Evolutionary conservation across 2,329 filamentous ascomycete species (phyloP).

Genomic region (Claviceps fusiformis): DNA sequence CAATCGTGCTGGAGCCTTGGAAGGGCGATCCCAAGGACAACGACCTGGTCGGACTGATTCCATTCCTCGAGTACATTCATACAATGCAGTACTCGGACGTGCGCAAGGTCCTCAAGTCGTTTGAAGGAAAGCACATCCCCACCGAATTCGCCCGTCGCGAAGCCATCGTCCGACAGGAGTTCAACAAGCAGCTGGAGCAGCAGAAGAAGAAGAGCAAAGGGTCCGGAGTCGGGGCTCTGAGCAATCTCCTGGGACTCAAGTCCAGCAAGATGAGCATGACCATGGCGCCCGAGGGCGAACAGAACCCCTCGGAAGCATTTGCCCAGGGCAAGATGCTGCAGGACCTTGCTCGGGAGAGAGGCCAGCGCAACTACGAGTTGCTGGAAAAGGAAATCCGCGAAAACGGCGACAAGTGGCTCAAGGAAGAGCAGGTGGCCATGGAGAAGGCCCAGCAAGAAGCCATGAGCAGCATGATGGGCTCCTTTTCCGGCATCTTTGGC

Average conservation of each 20-base stretch:
- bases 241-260: conserved; percentile 66
- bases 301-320: conserved; percentile 60
- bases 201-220: conserved; percentile 47
- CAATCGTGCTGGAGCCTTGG: conserved; percentile 86
- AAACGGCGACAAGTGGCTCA: conserved; percentile 90
- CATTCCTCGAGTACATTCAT: conserved; percentile 93
- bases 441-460: conserved; percentile 83
- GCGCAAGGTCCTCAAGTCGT: conserved; percentile 72
- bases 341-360: conserved; percentile 84
- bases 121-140: conserved; percentile 80
- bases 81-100: conserved; percentile 87
- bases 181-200: conserved; percentile 62
- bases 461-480: conserved; percentile 83
- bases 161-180: conserved; percentile 70
- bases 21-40: conserved; percentile 70
- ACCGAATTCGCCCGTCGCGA: conserved; percentile 82
- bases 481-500: conserved; percentile 33
- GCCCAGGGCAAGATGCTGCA: conserved; percentile 94
- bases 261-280: conserved; percentile 49
- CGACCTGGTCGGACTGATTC: conserved; percentile 77
- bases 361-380: conserved; percentile 77
- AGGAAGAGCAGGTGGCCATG: conserved; percentile 78
- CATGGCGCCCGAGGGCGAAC: conserved; percentile 50
- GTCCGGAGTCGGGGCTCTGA: conserved; percentile 55
- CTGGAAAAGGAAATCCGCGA: conserved; percentile 84